Base-by-base conservation (phyloP, 2,329 filamentous ascomycete genomes). In the Cadophora sp. region DNA sequence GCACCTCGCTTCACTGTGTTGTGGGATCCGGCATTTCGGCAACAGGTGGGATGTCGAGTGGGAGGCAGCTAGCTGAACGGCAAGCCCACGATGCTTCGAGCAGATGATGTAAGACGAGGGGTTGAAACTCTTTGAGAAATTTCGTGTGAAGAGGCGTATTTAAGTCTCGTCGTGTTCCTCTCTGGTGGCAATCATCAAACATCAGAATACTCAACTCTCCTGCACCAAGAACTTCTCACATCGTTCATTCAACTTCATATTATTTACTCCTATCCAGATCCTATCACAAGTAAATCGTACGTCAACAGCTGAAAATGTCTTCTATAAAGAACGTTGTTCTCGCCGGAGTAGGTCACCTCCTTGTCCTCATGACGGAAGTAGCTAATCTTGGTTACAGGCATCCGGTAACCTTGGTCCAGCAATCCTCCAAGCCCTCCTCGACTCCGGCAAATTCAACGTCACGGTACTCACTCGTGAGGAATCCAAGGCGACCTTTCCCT, bases 401-500 rank as follows among this genome's bases (percentile, higher is more conserved):
- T 66, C 72, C 16, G 76, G 76, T 46, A 37, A 55, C 29, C 43
- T 77, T 8, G 76, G 76, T 12, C 51, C 64, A 27, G 64, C 73
- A 12, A 56, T 76, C n/a, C 69, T 77, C 24, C 63, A 73, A 24
- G 70, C 56, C 2, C 55, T 78, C 22, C 2, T 76, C 37, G 60
- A 69, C 22, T 76, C 75, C 8, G 69, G 70, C 14, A 73, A 73
- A 61, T 78, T 87, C 79, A 81, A 81, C 61, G 77, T 85, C 62
- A 83, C 83, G 22, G 79, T 86, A n/a, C 79, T 88, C 60, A 81
- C 82, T n/a, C 83, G 86, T 27, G 68, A 75, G 24, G 43, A 53
- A 6, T 77, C 75, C 11, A 71, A 60, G 31, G 43, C 68, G 8
- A 68, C 64, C 6, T 76, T 76, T 66, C 72, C 74, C 58, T 46